Evolutionary conservation across 495 filamentous ascomycete genomes (phyloP).

Genomic region (Penicillium coprophilum): DNA sequence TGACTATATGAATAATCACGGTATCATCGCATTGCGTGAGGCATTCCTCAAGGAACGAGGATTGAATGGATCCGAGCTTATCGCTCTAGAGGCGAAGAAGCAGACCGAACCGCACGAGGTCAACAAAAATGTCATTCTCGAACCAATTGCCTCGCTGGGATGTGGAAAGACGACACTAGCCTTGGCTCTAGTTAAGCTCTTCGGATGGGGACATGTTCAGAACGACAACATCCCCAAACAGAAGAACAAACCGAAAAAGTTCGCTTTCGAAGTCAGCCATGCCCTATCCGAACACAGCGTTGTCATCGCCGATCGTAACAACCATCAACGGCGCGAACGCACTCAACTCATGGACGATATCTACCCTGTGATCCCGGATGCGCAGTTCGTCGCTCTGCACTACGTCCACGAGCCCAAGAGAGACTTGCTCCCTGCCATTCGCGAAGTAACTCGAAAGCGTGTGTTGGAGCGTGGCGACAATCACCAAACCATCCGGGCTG

Average conservation of each 20-base stretch:
- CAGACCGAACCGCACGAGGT: slow-evolving; percentile 42
- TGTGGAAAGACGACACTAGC: slow-evolving; percentile 97
- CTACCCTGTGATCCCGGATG: slow-evolving; percentile 53
- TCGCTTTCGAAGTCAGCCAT: slow-evolving; percentile 64
- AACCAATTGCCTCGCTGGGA: slow-evolving; percentile 86
- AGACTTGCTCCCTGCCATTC: slow-evolving; percentile 59
- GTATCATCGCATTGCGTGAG: slow-evolving; percentile 89
- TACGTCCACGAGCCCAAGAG: slow-evolving; percentile 75
- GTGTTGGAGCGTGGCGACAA: slow-evolving; percentile 89
- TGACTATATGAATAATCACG: slow-evolving; percentile 81
- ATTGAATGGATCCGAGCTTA: slow-evolving; percentile 82
- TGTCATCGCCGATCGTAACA: slow-evolving; percentile 92
- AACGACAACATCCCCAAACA: slow-evolving; percentile 93
- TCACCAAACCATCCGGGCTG: slow-evolving; percentile 93
- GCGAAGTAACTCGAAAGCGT: slow-evolving; percentile 70
- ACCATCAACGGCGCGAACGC: slow-evolving; percentile 83
- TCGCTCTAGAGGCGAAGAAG: slow-evolving; percentile 56
- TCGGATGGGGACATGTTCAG: slow-evolving; percentile 91
- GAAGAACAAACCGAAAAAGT: slow-evolving; percentile 65
- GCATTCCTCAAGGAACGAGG: slow-evolving; percentile 80
- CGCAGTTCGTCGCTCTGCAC: slow-evolving; percentile 84
- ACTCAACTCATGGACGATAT: slow-evolving; percentile 84
- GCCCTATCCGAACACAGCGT: slow-evolving; percentile 60
- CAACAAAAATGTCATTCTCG: slow-evolving; percentile 67
- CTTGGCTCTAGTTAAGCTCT: slow-evolving; percentile 76